A percentile compares a stretch with the other conserved stretches of the same genome.
These are phyloP conservation scores for Ashbya aceris DNA, from an alignment of 1,139 yeast genomes.

Conservation along the genomic window DNA sequence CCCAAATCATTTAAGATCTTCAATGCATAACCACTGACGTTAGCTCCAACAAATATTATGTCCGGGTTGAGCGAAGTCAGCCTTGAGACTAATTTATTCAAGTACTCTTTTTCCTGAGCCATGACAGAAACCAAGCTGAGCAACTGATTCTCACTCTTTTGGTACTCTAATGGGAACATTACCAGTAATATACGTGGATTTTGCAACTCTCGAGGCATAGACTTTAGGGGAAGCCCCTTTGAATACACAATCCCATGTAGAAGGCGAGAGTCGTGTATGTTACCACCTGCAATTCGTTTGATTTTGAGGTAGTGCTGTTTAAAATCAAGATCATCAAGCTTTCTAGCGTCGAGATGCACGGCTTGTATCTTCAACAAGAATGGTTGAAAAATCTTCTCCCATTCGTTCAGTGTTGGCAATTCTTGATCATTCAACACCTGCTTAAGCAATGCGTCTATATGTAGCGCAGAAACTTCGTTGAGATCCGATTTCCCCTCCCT, in stretches of 20 bases:
- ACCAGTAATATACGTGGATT: constrained; percentile 74
- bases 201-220: constrained; percentile 56
- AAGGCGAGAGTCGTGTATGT: constrained; percentile 47
- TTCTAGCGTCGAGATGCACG: constrained; percentile 46
- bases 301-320: constrained; percentile 73
- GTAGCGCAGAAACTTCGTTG: constrained; percentile 31
- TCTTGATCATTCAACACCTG: constrained; percentile 69
- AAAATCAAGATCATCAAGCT: constrained; percentile 72
- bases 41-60: constrained; percentile 68
- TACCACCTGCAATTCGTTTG: constrained; percentile 74
- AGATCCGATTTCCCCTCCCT: constrained; percentile 23
- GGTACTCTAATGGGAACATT: constrained; percentile 84
- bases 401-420: constrained; percentile 46
- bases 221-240: constrained; percentile 69
- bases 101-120: constrained; percentile 81
- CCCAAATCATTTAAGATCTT: constrained; percentile 63
- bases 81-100: constrained; percentile 72
- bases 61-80: constrained; percentile 72
- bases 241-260: constrained; percentile 81
- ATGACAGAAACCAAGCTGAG: constrained; percentile 76
- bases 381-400: constrained; percentile 42
- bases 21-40: constrained; percentile 78
- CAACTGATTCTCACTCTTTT: constrained; percentile 59
- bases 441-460: constrained; percentile 29
- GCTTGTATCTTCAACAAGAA: constrained; percentile 39